A percentile compares a stretch with the other conserved stretches of the same genome.
Conservation (phyloP, 1,139 yeast species). For the Yamadazyma membranifaciens region DNA sequence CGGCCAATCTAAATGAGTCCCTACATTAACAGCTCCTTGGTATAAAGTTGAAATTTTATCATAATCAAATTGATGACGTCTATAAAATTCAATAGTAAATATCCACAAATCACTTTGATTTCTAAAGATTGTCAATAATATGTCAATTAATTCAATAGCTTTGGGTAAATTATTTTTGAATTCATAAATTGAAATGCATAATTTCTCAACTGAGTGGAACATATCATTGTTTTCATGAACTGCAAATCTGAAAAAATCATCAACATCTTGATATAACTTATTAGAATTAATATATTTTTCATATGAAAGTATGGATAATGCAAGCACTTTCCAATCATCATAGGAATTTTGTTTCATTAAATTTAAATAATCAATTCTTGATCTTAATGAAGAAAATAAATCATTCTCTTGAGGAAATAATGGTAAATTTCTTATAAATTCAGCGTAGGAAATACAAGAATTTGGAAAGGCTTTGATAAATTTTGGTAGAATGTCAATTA, state of each 20-base stretch:
- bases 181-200: constrained; percentile 30
- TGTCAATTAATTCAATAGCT: constrained; percentile 27
- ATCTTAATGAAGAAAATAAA: constrained; percentile 1
- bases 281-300: constrained; percentile 12
- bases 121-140: constrained; percentile 26
- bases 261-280: constrained; percentile 13
- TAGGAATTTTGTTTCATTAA: constrained; percentile 20
- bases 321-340: constrained; percentile 38
- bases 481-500: constrained; percentile 11
- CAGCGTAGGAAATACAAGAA: constrained; percentile 29
- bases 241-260: constrained; percentile 21
- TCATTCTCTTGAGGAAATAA: constrained; percentile 12
- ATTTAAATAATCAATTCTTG: constrained; percentile 17
- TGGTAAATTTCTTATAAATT: constrained; percentile 23
- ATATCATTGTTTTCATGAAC: constrained; percentile 27
- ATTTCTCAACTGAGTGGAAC: constrained; percentile 43
- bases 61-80: constrained; percentile 20
- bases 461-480: constrained; percentile 15
- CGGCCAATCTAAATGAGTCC: constrained; percentile 46
- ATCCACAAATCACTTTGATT: constrained; percentile 51
- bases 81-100: constrained; percentile 39
- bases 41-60: constrained; percentile 25
- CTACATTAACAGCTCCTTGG: constrained; percentile 27
- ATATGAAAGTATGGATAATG: constrained; percentile 26
- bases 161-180: constrained; percentile 20